Evolutionary conservation across 1,139 yeast genomes (phyloP).

Genomic region (Pichia inconspicua): DNA sequence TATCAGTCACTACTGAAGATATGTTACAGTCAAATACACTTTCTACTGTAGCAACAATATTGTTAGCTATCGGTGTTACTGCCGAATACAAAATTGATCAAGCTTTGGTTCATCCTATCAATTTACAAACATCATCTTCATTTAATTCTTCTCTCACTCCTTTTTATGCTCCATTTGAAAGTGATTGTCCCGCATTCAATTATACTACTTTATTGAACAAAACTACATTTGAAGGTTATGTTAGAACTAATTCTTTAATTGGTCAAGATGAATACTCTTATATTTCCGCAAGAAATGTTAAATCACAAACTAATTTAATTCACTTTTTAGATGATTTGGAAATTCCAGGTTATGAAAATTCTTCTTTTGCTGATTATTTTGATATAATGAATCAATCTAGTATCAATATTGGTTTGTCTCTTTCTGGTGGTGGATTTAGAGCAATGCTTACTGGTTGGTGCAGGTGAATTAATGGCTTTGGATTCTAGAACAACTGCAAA

Average conservation of each 20-base stretch:
- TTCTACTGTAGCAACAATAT: background rate
- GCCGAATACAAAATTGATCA: conserved; percentile 1
- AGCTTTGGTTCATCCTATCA: conserved; percentile 3
- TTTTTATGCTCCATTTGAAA: conserved; percentile 17
- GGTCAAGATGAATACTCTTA: conserved; percentile 23
- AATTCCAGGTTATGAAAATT: conserved; percentile 19
- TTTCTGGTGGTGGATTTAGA: conserved; percentile 72
- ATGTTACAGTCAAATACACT: background rate
- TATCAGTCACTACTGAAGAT: background rate
- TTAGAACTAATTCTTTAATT: conserved; percentile 20
- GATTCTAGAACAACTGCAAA: conserved; percentile 34
- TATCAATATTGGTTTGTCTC: conserved; percentile 46
- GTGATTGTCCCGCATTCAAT: conserved; percentile 18
- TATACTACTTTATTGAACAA: conserved; percentile 12
- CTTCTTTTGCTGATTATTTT: conserved; percentile 20
- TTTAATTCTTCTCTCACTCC: background rate
- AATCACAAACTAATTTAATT: conserved; percentile 16
- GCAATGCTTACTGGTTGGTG: conserved; percentile 60
- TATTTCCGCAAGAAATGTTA: conserved; percentile 19
- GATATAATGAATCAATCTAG: conserved; percentile 12
- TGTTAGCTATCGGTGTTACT: background rate
- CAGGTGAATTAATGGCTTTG: conserved; percentile 51
- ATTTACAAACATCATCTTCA: background rate
- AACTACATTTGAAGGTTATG: conserved; percentile 14
- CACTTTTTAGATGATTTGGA: conserved; percentile 19